Evolutionary conservation across 1,284 basidiomycete genomes (phyloP), one percentile per base, ranked within the genome.

Genomic region (Laetiporus sulphureus): DNA sequence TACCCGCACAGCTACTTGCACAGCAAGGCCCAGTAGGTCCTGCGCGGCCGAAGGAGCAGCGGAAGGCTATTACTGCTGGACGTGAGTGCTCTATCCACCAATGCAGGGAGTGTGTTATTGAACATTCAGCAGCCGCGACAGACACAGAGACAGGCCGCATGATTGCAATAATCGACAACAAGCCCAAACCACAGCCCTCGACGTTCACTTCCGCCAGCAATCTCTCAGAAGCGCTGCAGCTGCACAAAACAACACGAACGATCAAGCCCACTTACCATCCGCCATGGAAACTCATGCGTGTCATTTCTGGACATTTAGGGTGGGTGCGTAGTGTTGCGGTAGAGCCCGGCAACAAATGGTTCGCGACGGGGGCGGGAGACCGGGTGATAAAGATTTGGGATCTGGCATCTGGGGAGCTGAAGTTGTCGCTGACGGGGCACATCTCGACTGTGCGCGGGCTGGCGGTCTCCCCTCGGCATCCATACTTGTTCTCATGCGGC

Each of bases 341-440:
- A 32, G 95, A 99, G 62, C 95, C 95, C 13, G 92, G 91, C 21
- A 99, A 99, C 69, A 74, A 95, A 62, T 99, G 95, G 95, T 99
- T 99, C 52, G 95, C 91, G 0, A 95, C 93, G 0, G 95, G 95
- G 45, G 95, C 95, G 0, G 96, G 96, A 5, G 95, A 99, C 64
- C 80, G 95, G 24, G 93, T 99, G 36, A 91, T 99, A 64, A 99
- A 99, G 71, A 93, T 99, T n/a, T 99, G 95, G 95, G 94, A 99
- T 62, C 63, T 99, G 51, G 96, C 96, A 5, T 89, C 83, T 5
- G 95, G 95, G 23, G 93, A 97, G 65, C 72, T 99, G 58, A 98
- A 94, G 65, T 69, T 99, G 30, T 93, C 89, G 32, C 68, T 99
- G 53, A 99, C 96, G 3, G 95, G 96, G 6, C 95, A 99, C 61